Conservation (phyloP, 495 filamentous ascomycete genomes). For the Glarea lozoyensis region DNA sequence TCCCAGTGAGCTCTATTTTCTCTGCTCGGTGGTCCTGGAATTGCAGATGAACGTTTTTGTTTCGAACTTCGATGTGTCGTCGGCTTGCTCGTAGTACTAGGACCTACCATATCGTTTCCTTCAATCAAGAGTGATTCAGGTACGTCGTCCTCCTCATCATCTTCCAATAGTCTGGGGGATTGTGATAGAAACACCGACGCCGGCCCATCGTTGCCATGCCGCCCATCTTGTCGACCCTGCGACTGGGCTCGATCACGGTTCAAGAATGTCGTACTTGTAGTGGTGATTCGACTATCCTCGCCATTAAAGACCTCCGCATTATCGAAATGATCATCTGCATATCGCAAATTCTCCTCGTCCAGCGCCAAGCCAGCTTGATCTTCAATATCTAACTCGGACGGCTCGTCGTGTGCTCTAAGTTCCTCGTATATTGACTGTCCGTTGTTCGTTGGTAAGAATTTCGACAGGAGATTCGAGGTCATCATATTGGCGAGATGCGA, state of each 20-base stretch:
- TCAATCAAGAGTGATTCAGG: slow-evolving; percentile 84
- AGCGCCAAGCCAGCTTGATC: slow-evolving; percentile 56
- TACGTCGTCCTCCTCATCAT: slow-evolving; percentile 88
- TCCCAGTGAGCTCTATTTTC: slow-evolving; percentile 58
- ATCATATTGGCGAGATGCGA: slow-evolving; percentile 29
- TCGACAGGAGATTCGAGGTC: slow-evolving; percentile 71
- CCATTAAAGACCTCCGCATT: slow-evolving; percentile 44
- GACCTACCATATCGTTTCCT: slow-evolving; percentile 27
- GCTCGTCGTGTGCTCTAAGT: slow-evolving; percentile 51
- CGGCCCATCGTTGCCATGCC: too few species aligned
- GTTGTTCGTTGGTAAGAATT: slow-evolving; percentile 55
- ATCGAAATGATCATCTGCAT: slow-evolving; percentile 64
- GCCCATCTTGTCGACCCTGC: background rate
- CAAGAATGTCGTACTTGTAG: slow-evolving; percentile 39
- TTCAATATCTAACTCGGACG: slow-evolving; percentile 54
- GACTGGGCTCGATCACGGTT: slow-evolving; percentile 1
- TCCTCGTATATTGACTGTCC: slow-evolving; percentile 66
- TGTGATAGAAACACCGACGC: slow-evolving; percentile 19
- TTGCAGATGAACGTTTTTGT: slow-evolving; percentile 19
- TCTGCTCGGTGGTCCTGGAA: slow-evolving; percentile 44
- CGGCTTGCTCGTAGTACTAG: slow-evolving; percentile 12
- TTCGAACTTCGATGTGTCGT: slow-evolving; percentile 9
- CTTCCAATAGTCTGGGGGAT: slow-evolving; percentile 35
- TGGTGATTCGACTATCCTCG: slow-evolving; percentile 55
- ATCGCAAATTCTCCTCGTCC: slow-evolving; percentile 62